Percentiles rank a stretch among this genome's conserved stretches.
Conservation (phyloP, 768 basidiomycete genomes). For the Serendipita indica region DNA sequence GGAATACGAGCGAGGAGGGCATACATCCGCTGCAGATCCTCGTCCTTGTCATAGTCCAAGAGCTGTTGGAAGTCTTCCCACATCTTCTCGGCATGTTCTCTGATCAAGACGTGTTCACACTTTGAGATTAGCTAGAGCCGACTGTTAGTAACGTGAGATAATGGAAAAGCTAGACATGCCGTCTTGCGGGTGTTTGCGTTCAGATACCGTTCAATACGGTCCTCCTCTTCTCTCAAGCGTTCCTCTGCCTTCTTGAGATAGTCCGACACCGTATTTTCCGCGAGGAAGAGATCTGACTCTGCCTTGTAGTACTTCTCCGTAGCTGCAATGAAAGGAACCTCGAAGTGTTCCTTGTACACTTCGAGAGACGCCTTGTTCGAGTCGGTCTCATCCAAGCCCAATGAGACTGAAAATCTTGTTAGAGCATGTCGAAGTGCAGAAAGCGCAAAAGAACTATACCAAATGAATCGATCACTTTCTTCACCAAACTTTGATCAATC, state of each 20-base stretch:
- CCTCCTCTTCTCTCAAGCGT: constrained; percentile 84
- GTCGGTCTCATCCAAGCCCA: constrained; percentile 85
- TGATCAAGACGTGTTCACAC: constrained; percentile 87
- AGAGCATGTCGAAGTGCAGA: background rate
- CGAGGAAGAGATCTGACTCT: constrained; percentile 82
- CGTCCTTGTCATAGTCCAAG: constrained; percentile 86
- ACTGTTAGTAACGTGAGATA: no score
- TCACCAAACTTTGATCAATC: constrained; percentile 84
- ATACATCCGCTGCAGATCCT: constrained; percentile 93
- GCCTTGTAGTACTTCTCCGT: constrained; percentile 86
- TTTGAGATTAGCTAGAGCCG: constrained; percentile 24
- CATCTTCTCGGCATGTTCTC: constrained; percentile 69
- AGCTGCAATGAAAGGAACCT: constrained; percentile 71
- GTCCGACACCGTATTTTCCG: constrained; percentile 78
- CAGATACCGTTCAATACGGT: constrained; percentile 86
- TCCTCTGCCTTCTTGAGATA: constrained; percentile 93
- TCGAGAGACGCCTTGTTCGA: constrained; percentile 87
- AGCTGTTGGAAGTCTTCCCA: constrained; percentile 85
- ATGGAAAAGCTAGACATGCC: constrained; percentile 33
- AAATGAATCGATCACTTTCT: constrained; percentile 89
- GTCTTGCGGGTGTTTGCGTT: constrained; percentile 77
- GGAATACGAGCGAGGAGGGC: constrained; percentile 77
- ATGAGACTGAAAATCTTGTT: constrained; percentile 38
- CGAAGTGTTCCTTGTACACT: constrained; percentile 84
- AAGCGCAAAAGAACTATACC: constrained; percentile 20